Base-by-base conservation (phyloP, 2,329 filamentous ascomycete species). In the Cercospora sp. region DNA sequence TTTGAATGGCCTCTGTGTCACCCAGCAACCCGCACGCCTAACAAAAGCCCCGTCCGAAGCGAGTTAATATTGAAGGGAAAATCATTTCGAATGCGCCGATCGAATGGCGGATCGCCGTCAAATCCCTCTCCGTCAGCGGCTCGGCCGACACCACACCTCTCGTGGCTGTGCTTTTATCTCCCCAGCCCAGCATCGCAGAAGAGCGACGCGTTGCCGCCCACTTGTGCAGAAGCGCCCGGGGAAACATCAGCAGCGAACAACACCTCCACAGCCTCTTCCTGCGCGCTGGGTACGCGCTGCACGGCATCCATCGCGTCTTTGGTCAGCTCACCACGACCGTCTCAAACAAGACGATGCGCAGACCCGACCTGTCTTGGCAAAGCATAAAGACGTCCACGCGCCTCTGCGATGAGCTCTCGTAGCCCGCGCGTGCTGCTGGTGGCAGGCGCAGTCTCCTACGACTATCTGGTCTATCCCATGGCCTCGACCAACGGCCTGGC, bases 381-480 rank as follows among this genome's bases (percentile, higher is more conserved):
- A 57, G 64, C 63, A 60, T 63, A 62, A 65, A 68, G 69, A 67
- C 65, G 60, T 65, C 48, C 57, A 57, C 66, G 65, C 61, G 61
- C 42, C 51, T 20, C 45, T 51, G 40, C 58, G 63, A 74, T 74
- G 73, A 70, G 63, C 51, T 65, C 63, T 13, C 68, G 71, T 28
- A 67, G 63, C 30, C 69, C 73, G 18, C 74, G 73, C 62, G 70
- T 71, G 33, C 65, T 78, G 66, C 70, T 76, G 53, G 76, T 78
- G 51, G 76, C 75, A 40, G 76, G 76, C 51, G 73, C 71, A 57
- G 75, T 78, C 31, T 76, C 76, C 13, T 76, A 76, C 68, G 73
- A 78, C 57, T 76, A 77, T 60, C 67, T 78, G 31, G 64, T 78
- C 55, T 77, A 74, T 68, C 75, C 74, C n/a, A 76, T 72, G 71